phyloP scores from a whole-genome alignment of 2,329 filamentous ascomycete genomes.

The Penicillium palitans region DNA sequence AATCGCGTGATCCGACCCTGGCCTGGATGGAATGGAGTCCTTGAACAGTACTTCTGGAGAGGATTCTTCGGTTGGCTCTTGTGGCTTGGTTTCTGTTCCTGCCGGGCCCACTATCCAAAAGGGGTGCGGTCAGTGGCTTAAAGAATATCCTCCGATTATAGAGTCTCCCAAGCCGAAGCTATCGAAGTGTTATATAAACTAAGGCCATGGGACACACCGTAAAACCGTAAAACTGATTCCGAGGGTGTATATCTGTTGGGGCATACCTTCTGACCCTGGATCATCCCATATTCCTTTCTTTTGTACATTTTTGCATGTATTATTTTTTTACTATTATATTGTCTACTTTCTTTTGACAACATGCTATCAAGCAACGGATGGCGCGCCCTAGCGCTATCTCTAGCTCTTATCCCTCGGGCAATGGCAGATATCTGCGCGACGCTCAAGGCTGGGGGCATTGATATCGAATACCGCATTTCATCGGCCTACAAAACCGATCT shows the following conservation, averaged over 20 bases:
- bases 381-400: slow-evolving; percentile 20
- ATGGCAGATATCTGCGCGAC: slow-evolving; percentile 42
- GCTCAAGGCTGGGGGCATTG: slow-evolving; percentile 37
- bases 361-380: slow-evolving; percentile 24
- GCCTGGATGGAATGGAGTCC: neutral
- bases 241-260: neutral
- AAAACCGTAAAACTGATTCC: neutral
- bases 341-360: neutral
- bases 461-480: slow-evolving; percentile 35
- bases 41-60: neutral
- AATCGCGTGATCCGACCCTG: neutral
- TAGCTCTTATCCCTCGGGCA: slow-evolving; percentile 22
- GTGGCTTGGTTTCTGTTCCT: neutral
- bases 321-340: neutral
- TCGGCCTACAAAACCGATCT: slow-evolving; percentile 42
- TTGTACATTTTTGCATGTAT: neutral
- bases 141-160: slow-evolving; percentile 6
- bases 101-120: neutral
- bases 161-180: neutral
- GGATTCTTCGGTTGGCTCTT: neutral
- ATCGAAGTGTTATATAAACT: slow-evolving; percentile 6
- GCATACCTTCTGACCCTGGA: neutral
- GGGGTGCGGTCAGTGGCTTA: neutral
- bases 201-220: neutral
- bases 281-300: neutral